Percentiles rank a stretch among this genome's conserved stretches.
Conservation (phyloP, 1,284 basidiomycete genomes). For the Golubevia sp. region DNA sequence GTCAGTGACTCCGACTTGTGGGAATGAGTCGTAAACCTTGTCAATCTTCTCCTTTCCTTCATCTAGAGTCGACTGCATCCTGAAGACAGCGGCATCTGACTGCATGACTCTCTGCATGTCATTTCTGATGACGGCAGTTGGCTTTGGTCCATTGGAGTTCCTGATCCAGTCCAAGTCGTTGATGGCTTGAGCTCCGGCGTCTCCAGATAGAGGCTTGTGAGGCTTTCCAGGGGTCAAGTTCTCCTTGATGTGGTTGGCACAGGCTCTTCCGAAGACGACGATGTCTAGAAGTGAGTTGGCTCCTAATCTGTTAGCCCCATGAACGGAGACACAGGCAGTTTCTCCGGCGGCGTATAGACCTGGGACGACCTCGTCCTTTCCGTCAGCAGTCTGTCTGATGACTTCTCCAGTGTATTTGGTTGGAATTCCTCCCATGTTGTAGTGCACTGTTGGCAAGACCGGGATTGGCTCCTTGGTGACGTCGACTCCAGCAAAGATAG, state of each 20-base stretch:
- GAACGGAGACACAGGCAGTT: slow-evolving; percentile 97
- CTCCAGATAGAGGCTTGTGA: slow-evolving; percentile 84
- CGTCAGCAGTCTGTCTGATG: slow-evolving; percentile 68
- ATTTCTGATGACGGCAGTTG: slow-evolving; percentile 49
- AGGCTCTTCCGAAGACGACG: slow-evolving; percentile 98
- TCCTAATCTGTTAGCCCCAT: slow-evolving; percentile 98
- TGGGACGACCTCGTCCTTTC: slow-evolving; percentile 92
- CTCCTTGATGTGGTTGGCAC: slow-evolving; percentile 95
- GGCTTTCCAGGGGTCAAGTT: slow-evolving; percentile 86
- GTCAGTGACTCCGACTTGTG: slow-evolving; percentile 47
- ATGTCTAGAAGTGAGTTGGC: slow-evolving; percentile 99
- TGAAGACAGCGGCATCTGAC: slow-evolving; percentile 59
- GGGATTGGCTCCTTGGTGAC: slow-evolving; percentile 99
- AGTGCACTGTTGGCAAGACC: slow-evolving; percentile 66
- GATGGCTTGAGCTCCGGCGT: slow-evolving; percentile 84
- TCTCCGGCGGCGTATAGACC: slow-evolving; percentile 98
- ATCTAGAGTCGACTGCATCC: slow-evolving; percentile 53
- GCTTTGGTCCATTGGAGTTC: slow-evolving; percentile 63
- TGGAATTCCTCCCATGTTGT: slow-evolving; percentile 93
- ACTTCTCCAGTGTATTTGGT: slow-evolving; percentile 99
- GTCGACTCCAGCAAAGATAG: slow-evolving; percentile 98
- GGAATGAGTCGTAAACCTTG: slow-evolving; percentile 43
- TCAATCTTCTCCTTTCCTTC: slow-evolving; percentile 55
- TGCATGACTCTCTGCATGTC: slow-evolving; percentile 61
- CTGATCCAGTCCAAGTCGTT: slow-evolving; percentile 89